Conservation (phyloP, 1,284 basidiomycete species). For the Papiliotrema laurentii region DNA sequence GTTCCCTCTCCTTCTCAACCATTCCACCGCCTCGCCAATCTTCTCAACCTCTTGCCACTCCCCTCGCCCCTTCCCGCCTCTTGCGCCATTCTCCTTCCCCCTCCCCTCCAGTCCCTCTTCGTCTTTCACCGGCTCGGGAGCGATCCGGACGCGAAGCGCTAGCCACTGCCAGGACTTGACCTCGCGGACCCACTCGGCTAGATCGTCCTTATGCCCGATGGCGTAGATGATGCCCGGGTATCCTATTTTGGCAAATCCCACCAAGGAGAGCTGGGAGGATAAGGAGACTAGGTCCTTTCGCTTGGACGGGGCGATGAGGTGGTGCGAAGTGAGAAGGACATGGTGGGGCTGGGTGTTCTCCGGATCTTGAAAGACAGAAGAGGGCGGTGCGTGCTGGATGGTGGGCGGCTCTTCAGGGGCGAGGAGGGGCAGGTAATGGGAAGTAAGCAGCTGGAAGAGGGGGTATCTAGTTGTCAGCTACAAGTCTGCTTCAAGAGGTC, state of each 20-base stretch:
- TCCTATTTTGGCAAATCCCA: conserved; percentile 67
- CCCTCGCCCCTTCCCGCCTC: conserved; percentile 36
- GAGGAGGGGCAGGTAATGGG: conserved; percentile 58
- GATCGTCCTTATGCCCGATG: conserved; percentile 54
- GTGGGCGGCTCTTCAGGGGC: conserved; percentile 12
- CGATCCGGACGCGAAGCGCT: conserved; percentile 57
- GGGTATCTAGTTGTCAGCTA: conserved; percentile 53
- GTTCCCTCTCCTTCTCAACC: conserved; percentile 56
- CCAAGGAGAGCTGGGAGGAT: conserved; percentile 56
- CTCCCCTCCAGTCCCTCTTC: conserved; percentile 24
- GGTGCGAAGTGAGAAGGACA: conserved; percentile 66
- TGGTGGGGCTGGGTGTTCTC: conserved; percentile 53
- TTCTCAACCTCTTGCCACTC: conserved; percentile 59
- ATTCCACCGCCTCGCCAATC: conserved; percentile 63
- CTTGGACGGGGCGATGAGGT: conserved; percentile 64
- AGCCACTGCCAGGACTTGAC: conserved; percentile 75
- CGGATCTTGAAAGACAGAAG: not conserved
- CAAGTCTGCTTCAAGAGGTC: conserved; percentile 12
- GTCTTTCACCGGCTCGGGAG: conserved; percentile 9
- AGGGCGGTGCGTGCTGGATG: not conserved
- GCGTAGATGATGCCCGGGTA: conserved; percentile 70
- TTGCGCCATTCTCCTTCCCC: conserved; percentile 23
- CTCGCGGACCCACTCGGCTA: conserved; percentile 62
- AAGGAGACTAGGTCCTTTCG: conserved; percentile 61
- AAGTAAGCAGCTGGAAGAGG: conserved; percentile 57